These are phyloP conservation scores for Tuber indicum DNA, from an alignment of 495 filamentous ascomycete species.

Conservation along the genomic window DNA sequence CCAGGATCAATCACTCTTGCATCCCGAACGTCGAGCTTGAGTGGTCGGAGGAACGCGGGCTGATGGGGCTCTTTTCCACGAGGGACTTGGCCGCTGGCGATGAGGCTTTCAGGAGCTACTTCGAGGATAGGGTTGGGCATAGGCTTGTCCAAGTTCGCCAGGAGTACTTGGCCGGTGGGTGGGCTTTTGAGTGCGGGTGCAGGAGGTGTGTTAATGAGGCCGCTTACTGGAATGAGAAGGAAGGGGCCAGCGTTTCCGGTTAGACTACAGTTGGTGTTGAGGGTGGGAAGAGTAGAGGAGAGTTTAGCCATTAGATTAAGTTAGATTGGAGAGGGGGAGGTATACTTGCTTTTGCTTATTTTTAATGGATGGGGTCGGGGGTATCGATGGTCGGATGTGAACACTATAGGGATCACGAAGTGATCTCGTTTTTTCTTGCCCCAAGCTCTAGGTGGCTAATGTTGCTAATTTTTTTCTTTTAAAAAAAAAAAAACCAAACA, in stretches of 20 bases:
- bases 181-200: slow-evolving; percentile 15
- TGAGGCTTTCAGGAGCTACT: slow-evolving; percentile 17
- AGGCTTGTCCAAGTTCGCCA: slow-evolving; percentile 10
- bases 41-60: neutral
- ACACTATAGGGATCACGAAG: neutral
- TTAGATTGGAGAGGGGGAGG: neutral
- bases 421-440: neutral
- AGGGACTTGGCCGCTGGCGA: slow-evolving; percentile 10
- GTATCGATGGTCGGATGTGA: neutral
- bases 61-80: slow-evolving; percentile 8
- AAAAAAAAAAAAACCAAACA: neutral
- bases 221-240: slow-evolving; percentile 9
- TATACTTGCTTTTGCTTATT: neutral
- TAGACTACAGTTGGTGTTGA: neutral
- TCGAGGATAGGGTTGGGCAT: slow-evolving; percentile 14
- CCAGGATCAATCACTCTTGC: slow-evolving; percentile 23
- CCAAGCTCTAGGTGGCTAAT: neutral
- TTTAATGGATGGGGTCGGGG: neutral
- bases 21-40: slow-evolving; percentile 16
- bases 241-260: neutral
- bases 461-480: neutral
- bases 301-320: neutral
- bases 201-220: slow-evolving; percentile 17
- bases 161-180: slow-evolving; percentile 7
- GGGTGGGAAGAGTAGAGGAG: neutral